Evolutionary conservation across 2,329 filamentous ascomycete genomes (phyloP).

Genomic region (Aspergillus cejpii): DNA sequence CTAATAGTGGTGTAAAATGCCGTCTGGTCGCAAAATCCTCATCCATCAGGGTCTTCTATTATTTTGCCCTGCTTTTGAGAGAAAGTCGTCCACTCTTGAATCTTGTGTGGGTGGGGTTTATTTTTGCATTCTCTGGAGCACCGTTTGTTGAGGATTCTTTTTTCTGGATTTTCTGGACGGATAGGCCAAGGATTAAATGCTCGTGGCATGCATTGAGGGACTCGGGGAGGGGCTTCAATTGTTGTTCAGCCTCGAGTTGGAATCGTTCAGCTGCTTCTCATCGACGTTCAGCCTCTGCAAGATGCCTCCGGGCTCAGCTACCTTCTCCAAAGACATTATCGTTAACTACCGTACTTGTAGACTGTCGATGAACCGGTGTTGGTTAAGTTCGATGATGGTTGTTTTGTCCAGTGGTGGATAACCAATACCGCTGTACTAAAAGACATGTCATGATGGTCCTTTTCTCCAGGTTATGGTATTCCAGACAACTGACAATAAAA

Average conservation of each 20-base stretch:
- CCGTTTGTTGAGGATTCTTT: slow-evolving; percentile 17
- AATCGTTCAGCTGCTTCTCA: slow-evolving; percentile 6
- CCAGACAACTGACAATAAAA: too few relatives aligned
- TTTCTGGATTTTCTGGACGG: slow-evolving; percentile 12
- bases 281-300: too few relatives aligned
- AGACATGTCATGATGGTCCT: too few relatives aligned
- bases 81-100: slow-evolving; percentile 15
- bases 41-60: slow-evolving; percentile 13
- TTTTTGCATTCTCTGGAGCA: slow-evolving; percentile 15
- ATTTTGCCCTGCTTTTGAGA: slow-evolving; percentile 12
- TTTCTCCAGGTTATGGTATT: too few relatives aligned
- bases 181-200: slow-evolving; percentile 15
- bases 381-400: too few relatives aligned
- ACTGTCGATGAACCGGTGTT: too few relatives aligned
- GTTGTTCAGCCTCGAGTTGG: slow-evolving; percentile 8
- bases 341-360: too few relatives aligned
- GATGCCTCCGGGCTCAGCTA: too few relatives aligned
- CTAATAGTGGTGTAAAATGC: slow-evolving; percentile 14
- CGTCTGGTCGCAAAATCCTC: slow-evolving; percentile 11
- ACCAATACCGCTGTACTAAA: too few relatives aligned
- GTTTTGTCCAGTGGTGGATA: too few relatives aligned
- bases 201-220: slow-evolving; percentile 16
- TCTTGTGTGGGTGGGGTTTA: slow-evolving; percentile 13
- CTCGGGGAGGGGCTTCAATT: slow-evolving; percentile 9
- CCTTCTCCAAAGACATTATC: too few relatives aligned